These are phyloP conservation scores for Fusarium nematophilum DNA, from an alignment of 2,329 filamentous ascomycete genomes.

Conservation along the genomic window DNA sequence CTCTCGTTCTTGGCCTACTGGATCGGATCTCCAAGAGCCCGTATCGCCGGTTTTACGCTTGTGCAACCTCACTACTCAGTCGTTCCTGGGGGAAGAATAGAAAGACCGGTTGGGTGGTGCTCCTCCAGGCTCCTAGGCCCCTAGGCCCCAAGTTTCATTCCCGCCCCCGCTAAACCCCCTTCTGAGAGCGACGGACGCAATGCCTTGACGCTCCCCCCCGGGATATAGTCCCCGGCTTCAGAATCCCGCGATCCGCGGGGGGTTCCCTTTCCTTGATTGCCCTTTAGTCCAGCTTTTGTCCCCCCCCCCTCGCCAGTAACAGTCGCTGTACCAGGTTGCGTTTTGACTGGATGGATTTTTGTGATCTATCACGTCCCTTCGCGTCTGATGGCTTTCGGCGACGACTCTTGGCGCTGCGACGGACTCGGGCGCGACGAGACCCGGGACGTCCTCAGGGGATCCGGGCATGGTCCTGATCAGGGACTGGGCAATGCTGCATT, in stretches of 20 bases:
- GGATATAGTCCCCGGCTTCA: no score
- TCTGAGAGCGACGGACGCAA: no score
- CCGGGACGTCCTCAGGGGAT: not conserved
- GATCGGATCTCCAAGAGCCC: not conserved
- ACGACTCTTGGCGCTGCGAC: slow-evolving; percentile 23
- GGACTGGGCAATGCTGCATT: not conserved
- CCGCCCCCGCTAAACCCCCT: not conserved
- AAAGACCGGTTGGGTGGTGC: no score
- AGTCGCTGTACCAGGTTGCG: slow-evolving; percentile 7
- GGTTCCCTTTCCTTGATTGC: slow-evolving; percentile 13
- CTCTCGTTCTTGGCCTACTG: no score
- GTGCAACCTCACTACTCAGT: slow-evolving; percentile 2
- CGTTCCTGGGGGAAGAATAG: no score
- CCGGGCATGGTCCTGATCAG: not conserved
- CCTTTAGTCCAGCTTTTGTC: no score
- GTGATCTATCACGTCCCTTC: slow-evolving; percentile 29
- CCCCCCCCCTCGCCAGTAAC: no score
- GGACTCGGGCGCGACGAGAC: slow-evolving; percentile 11
- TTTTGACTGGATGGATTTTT: slow-evolving; percentile 9
- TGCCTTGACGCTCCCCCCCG: no score
- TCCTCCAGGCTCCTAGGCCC: no score
- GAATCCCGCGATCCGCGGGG: not conserved
- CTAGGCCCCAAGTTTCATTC: slow-evolving; percentile 23
- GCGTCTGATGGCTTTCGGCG: slow-evolving; percentile 20
- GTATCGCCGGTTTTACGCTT: not conserved